Base-by-base conservation (phyloP, 139 green algal species). In the Chlamydomonas sphaeroides region DNA sequence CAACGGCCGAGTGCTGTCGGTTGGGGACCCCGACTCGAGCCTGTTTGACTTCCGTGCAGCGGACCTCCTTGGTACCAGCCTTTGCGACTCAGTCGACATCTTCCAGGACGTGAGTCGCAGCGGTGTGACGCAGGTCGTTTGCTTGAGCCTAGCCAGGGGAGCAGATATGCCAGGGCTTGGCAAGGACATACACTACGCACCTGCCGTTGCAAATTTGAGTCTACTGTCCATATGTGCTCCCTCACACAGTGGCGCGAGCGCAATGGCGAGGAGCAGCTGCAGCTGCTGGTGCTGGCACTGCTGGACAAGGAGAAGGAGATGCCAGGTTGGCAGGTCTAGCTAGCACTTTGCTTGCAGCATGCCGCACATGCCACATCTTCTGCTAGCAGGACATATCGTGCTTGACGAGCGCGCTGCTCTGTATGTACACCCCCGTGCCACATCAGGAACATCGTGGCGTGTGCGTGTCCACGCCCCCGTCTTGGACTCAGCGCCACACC, bases 81-180 rank as follows among this genome's bases (percentile, higher is more conserved):
- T 87, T 42, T 59, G 48, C 45, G 65, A 87, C 57, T 57, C 63
- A 0, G 53, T 87, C n/a, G 83, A 87, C 33, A 33, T 87, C 23
- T 84, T 87, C 36, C 3, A 26, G 0, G 83, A 80, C 0, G 41
- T 62, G 42, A 26, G n/a, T 53, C 23, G 15, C 25, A 21, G 45
- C 11, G 11, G 10, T 53, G 45, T 53, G 14, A 10, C 11, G 45
- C 45, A 53, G 10, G 11, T 53, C 14, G 11, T 53, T 10, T 10
- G 45, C 45, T 10, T 53, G 45, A 14, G 45, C 45, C 14, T 10
- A 10, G 45, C 11, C 45, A 53, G 45, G 45, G 45, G 45, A 14
- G 11, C 45, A 53, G 45, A 53, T 53, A 53, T 10, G 45, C 45
- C 45, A 53, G 45, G 11, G 45, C 11, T 14, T n/a, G 45, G 45